Evolutionary conservation across 2,329 filamentous ascomycete genomes (phyloP).

Genomic region (Neocatenulostroma microsporum): DNA sequence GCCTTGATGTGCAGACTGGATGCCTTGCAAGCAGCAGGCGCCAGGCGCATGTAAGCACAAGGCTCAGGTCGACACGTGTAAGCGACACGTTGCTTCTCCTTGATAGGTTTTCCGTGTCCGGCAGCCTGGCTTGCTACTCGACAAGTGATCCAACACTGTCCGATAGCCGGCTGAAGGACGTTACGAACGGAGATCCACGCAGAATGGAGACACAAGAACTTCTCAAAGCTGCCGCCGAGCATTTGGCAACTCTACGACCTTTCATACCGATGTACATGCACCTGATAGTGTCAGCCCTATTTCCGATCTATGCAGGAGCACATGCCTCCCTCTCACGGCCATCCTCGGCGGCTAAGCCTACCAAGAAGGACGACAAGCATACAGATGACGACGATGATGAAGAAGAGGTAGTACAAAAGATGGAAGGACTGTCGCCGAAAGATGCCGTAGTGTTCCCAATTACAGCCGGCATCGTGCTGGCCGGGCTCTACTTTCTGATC

Average conservation of each 20-base stretch:
- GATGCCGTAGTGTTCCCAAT: conserved; percentile 83
- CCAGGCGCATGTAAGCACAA: too few relatives aligned
- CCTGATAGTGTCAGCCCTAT: conserved; percentile 61
- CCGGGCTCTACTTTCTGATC: conserved; percentile 77
- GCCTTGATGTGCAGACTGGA: too few relatives aligned
- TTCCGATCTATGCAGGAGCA: conserved; percentile 75
- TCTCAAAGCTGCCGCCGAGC: background rate
- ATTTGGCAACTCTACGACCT: conserved; percentile 20
- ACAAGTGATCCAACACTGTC: too few relatives aligned
- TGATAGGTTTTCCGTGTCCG: too few relatives aligned
- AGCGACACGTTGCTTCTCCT: too few relatives aligned
- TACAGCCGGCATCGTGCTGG: conserved; percentile 63
- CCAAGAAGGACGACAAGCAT: conserved; percentile 41
- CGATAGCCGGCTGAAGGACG: too few relatives aligned
- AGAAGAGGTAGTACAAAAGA: conserved; percentile 47
- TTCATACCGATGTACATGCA: conserved; percentile 53
- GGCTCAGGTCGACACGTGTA: too few relatives aligned
- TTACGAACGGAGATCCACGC: too few relatives aligned
- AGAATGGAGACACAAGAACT: conserved; percentile 2
- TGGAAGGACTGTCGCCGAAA: conserved; percentile 62
- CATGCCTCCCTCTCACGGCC: conserved; percentile 81
- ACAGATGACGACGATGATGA: conserved; percentile 46
- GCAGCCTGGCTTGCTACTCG: too few relatives aligned
- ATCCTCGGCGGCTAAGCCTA: conserved; percentile 63
- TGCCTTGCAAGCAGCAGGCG: too few relatives aligned